Evolutionary conservation across 2,329 filamentous ascomycete species (phyloP).

Genomic region (Chrysoporthe austroafricana): DNA sequence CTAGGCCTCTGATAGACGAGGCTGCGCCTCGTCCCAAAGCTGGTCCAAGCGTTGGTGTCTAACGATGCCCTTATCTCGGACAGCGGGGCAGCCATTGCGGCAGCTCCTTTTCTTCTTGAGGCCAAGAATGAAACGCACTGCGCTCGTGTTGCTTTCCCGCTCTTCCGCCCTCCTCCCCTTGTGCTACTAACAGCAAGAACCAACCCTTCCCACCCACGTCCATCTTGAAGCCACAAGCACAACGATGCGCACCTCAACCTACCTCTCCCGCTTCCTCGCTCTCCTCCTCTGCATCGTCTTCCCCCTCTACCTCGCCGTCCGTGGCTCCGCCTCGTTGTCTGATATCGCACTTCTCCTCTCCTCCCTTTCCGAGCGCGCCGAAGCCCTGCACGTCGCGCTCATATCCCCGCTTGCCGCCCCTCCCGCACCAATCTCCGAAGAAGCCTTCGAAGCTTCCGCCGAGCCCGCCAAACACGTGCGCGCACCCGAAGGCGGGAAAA

Average conservation of each 20-base stretch:
- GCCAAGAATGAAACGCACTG: not conserved
- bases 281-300: not conserved
- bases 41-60: not conserved
- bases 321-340: not conserved
- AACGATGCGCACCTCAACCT: not conserved
- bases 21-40: too few relatives aligned
- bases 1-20: too few relatives aligned
- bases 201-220: not conserved
- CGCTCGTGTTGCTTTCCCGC: too few relatives aligned
- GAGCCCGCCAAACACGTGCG: not conserved
- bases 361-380: not conserved
- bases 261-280: not conserved
- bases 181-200: not conserved
- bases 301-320: constrained; percentile 1
- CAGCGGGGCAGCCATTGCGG: not conserved
- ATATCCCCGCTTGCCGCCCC: not conserved
- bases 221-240: not conserved
- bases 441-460: not conserved
- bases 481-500: not conserved
- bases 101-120: not conserved
- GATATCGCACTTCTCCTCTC: not conserved
- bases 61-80: not conserved
- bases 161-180: too few relatives aligned
- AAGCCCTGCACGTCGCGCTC: not conserved
- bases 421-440: not conserved